Conservation (phyloP, 1,284 basidiomycete genomes). For the Tranzscheliella williamsii region DNA sequence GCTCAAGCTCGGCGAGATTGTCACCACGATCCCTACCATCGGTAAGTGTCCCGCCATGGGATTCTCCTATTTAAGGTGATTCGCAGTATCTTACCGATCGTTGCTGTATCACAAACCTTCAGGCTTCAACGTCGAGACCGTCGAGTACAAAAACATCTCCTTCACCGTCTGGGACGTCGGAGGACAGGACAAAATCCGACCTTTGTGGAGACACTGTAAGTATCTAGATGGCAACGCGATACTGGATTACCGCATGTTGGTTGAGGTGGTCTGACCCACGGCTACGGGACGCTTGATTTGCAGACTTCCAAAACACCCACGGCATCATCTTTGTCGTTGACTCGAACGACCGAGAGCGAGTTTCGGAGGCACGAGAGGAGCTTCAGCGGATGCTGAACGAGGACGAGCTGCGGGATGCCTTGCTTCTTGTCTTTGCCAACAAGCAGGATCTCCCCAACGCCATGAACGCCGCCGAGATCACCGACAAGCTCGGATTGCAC, state of each 20-base stretch:
- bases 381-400: conserved; percentile 99
- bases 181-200: conserved; percentile 71
- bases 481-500: conserved; percentile 98
- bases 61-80: too few species aligned
- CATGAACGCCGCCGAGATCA: conserved; percentile 99
- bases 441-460: conserved; percentile 99
- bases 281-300: not conserved
- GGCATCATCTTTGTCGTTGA: conserved; percentile 99
- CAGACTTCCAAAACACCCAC: conserved; percentile 99
- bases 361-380: conserved; percentile 97
- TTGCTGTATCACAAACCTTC: too few species aligned
- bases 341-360: conserved; percentile 99
- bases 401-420: conserved; percentile 97
- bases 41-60: conserved; percentile 48
- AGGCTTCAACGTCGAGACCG: conserved; percentile 86
- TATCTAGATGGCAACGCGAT: too few species aligned
- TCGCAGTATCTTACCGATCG: too few species aligned
- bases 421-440: conserved; percentile 98
- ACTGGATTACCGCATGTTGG: too few species aligned
- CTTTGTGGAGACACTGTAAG: conserved; percentile 99
- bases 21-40: conserved; percentile 99
- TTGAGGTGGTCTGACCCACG: too few species aligned
- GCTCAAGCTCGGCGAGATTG: conserved; percentile 98
- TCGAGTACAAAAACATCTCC: conserved; percentile 99
- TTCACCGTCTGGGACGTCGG: conserved; percentile 99